These are phyloP conservation scores for Blepharisma japonicum DNA, from an alignment of 73 alveolate species.

Conservation along the genomic window DNA sequence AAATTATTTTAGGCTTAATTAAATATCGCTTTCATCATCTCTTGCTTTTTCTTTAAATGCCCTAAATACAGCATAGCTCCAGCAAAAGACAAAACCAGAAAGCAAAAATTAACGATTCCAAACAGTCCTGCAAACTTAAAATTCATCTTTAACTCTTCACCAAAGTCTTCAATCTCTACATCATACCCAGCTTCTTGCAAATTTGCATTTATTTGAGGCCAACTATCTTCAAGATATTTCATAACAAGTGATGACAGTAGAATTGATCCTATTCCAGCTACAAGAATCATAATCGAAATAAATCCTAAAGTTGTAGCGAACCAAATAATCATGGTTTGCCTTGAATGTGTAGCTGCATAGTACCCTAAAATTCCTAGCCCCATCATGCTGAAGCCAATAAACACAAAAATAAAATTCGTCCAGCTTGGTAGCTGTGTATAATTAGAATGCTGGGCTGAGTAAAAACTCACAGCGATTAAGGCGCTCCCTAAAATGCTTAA, in stretches of 20 bases:
- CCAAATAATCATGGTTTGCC: background rate
- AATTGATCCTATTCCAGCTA: slow-evolving; percentile 10
- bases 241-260: background rate
- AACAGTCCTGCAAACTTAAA: slow-evolving; percentile 24
- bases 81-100: background rate
- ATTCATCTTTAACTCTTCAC: background rate
- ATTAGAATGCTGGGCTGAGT: slow-evolving; percentile 19
- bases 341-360: background rate
- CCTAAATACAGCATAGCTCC: background rate
- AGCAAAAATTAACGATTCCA: background rate
- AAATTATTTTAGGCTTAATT: no score
- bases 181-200: slow-evolving; percentile 16
- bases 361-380: slow-evolving; percentile 22
- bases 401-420: slow-evolving; percentile 3
- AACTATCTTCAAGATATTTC: background rate
- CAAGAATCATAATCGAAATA: background rate
- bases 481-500: slow-evolving; percentile 20
- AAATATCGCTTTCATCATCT: no score
- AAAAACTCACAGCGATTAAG: slow-evolving; percentile 4
- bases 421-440: slow-evolving; percentile 23
- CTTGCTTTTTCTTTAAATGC: background rate
- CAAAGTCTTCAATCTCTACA: slow-evolving; percentile 7
- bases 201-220: slow-evolving; percentile 13
- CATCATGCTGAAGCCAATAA: slow-evolving; percentile 4
- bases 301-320: background rate